Evolutionary conservation across 2,329 filamentous ascomycete genomes (phyloP), one percentile per base, ranked within the genome.

Genomic region (Chaetoscypha palmicola): DNA sequence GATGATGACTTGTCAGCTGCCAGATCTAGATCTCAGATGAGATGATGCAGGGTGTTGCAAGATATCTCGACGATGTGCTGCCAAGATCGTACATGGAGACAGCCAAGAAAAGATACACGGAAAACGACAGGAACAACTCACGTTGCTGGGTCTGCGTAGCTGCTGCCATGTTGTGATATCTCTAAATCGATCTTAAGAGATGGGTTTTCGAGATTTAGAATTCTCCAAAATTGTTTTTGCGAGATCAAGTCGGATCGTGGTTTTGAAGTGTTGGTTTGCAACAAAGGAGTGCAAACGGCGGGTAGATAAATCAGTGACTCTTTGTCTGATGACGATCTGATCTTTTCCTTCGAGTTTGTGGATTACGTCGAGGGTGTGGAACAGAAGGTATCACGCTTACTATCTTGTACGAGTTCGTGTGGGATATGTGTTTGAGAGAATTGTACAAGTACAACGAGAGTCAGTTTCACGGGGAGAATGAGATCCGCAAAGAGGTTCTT

Each of bases 341-440:
- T 33, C 19, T 21, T 8, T 16, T 22, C 14, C 21, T 34, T 34
- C 39, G 14, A 20, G 23, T 23, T 32, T 33, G 33, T 12, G 11
- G 33, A 43, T 43, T 36, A 35, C 40, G 40, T 36, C n/a, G 32
- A 28, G 9, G 9, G 28, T 28, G 32, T 43, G 32, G 33, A 37
- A 28, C 32, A 30, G 33, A 12, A 37, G n/a, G 40, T n/a, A 37
- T 43, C 32, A 36, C 31, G 16, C 23, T 43, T 14, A 22, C 39
- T n/a, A n/a, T n/a, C n/a, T n/a, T n/a, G n/a, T n/a, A n/a, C n/a
- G n/a, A 34, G 17, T 23, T 30, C 34, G 39, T 41, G 19, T n/a
- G 28, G 32, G 12, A 14, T 20, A 16, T 22, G 28, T n/a, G 24
- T 3, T 21, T 31, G 20, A 28, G 28, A 26, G 19, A 34, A 16